phyloP scores from a whole-genome alignment of 78 protist genomes.

The Diacronema lutheri region DNA sequence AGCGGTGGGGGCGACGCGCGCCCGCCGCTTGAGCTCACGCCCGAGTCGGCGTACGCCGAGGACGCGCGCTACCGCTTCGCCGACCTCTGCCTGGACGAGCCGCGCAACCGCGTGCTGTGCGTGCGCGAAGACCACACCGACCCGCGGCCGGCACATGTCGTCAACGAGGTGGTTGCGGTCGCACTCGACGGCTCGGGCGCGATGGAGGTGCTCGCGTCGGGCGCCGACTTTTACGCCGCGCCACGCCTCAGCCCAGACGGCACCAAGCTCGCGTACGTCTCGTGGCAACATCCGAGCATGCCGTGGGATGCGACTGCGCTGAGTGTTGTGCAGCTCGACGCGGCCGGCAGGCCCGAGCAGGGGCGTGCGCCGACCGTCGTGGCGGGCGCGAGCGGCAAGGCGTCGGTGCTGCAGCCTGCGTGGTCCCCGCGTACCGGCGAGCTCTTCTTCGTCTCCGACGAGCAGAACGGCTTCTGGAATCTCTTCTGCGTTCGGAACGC shows the following conservation, averaged over 20 bases:
- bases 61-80: neutral
- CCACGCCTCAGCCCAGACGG: conserved; percentile 17
- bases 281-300: conserved; percentile 31
- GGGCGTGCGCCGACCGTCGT: too few species aligned
- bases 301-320: conserved; percentile 47
- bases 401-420: neutral
- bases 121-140: conserved; percentile 36
- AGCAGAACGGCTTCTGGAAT: neutral
- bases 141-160: neutral
- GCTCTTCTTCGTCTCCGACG: conserved; percentile 19
- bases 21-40: neutral
- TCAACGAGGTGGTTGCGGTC: neutral
- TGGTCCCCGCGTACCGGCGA: neutral
- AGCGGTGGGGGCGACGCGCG: neutral
- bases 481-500: neutral
- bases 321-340: too few species aligned
- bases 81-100: conserved; percentile 16
- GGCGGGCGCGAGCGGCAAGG: too few species aligned
- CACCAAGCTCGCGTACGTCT: neutral
- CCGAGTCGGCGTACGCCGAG: neutral
- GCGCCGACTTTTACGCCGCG: conserved; percentile 33
- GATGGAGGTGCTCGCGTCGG: conserved; percentile 2
- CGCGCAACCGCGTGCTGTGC: neutral
- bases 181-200: neutral
- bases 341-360: too few species aligned